Conservation (phyloP, 306 rosid genomes). For the Acmispon strigosus region DNA sequence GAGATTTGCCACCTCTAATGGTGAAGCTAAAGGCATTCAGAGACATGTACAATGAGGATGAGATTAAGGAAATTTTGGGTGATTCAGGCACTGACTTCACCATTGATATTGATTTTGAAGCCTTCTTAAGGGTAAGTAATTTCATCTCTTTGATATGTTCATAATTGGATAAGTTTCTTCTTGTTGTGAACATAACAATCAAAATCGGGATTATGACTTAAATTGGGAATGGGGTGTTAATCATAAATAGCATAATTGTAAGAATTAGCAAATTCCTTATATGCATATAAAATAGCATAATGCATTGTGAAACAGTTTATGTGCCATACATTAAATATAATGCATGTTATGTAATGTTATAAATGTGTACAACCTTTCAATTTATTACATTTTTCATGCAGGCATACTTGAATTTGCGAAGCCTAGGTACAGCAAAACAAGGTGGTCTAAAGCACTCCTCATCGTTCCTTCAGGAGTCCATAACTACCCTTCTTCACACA, state of each 20-base stretch:
- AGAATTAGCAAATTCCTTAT: too few species aligned
- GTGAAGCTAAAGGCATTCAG: conserved; percentile 54
- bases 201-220: too few species aligned
- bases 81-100: conserved; percentile 52
- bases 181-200: neutral
- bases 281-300: too few species aligned
- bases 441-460: conserved; percentile 70
- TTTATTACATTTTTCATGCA: conserved; percentile 28
- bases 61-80: conserved; percentile 54
- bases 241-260: too few species aligned
- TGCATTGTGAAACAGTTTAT: conserved; percentile 3
- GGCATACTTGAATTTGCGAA: conserved; percentile 73
- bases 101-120: conserved; percentile 77
- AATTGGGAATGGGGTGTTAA: too few species aligned
- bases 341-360: neutral
- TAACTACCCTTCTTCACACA: conserved; percentile 93
- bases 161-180: neutral
- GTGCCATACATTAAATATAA: conserved; percentile 1
- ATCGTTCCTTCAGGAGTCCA: conserved; percentile 71
- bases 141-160: neutral
- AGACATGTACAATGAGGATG: conserved; percentile 56
- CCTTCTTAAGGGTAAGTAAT: conserved; percentile 68
- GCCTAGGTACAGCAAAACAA: conserved; percentile 39
- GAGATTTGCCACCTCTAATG: conserved; percentile 69
- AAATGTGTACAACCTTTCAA: neutral